Evolutionary conservation across 1,284 basidiomycete species (phyloP).

Genomic region (Cryptococcus sp.): DNA sequence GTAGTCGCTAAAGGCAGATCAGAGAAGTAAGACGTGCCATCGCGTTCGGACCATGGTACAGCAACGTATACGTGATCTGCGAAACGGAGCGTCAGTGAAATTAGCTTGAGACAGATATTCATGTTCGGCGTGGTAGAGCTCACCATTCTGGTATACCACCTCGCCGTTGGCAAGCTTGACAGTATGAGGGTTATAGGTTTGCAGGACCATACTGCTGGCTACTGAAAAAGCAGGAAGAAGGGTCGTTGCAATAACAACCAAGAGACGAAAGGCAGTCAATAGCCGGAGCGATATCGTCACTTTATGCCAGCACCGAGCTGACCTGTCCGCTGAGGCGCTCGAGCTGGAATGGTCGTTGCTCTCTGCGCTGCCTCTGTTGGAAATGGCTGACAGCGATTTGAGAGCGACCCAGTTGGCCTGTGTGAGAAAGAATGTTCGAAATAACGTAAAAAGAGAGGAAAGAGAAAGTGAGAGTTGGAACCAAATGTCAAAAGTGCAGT

Average conservation of each 20-base stretch:
- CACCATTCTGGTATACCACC: slow-evolving; percentile 46
- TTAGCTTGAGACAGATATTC: not conserved
- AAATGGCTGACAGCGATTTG: no score
- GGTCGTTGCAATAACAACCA: no score
- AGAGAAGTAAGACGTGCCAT: slow-evolving; percentile 60
- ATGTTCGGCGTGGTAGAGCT: slow-evolving; percentile 6
- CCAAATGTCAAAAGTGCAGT: no score
- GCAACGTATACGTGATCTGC: slow-evolving; percentile 95
- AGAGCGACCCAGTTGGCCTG: no score
- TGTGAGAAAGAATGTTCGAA: no score
- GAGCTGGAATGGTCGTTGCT: not conserved
- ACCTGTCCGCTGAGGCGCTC: not conserved
- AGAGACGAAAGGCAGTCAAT: no score
- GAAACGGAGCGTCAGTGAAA: slow-evolving; percentile 8
- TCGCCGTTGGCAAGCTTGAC: slow-evolving; percentile 51
- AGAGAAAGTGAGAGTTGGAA: no score
- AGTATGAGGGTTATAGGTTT: slow-evolving; percentile 35
- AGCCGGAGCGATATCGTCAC: not conserved
- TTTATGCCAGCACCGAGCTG: not conserved
- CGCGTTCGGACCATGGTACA: slow-evolving; percentile 82
- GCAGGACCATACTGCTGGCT: slow-evolving; percentile 27
- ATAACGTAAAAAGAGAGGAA: no score
- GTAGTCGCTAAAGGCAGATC: no score
- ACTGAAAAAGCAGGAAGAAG: not conserved
- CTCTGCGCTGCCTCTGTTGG: no score